These are phyloP conservation scores for Rhizophagus sp. DNA, from an alignment of 192 early-diverging fungal species.

Conservation along the genomic window DNA sequence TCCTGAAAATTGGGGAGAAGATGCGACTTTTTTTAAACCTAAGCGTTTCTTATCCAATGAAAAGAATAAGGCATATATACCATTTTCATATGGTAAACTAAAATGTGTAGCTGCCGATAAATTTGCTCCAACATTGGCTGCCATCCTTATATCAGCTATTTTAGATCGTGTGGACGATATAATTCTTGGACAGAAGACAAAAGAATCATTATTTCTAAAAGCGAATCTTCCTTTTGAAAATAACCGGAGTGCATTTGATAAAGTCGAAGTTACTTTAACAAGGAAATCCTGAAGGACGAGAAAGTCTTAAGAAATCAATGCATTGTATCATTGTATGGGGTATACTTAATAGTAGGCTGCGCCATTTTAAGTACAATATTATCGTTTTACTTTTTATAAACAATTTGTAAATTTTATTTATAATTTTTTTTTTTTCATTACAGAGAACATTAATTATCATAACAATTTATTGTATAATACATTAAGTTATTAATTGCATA, in stretches of 20 bases:
- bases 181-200: background rate
- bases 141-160: background rate
- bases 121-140: slow-evolving; percentile 15
- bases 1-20: background rate
- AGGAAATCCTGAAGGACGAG: no score
- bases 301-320: no score
- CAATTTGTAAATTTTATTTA: no score
- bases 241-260: background rate
- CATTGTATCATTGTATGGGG: no score
- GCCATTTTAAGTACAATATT: no score
- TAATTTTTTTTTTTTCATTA: no score
- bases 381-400: no score
- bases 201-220: background rate
- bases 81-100: background rate
- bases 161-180: background rate
- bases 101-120: slow-evolving; percentile 3
- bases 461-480: no score
- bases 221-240: slow-evolving; percentile 3
- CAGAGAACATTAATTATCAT: no score
- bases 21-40: background rate
- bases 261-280: background rate
- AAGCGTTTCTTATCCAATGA: background rate
- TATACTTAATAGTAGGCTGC: no score
- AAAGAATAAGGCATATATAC: background rate
- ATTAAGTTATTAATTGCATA: no score